Conservation (phyloP, 1,284 basidiomycete genomes). For the Wallemia mellicola region DNA sequence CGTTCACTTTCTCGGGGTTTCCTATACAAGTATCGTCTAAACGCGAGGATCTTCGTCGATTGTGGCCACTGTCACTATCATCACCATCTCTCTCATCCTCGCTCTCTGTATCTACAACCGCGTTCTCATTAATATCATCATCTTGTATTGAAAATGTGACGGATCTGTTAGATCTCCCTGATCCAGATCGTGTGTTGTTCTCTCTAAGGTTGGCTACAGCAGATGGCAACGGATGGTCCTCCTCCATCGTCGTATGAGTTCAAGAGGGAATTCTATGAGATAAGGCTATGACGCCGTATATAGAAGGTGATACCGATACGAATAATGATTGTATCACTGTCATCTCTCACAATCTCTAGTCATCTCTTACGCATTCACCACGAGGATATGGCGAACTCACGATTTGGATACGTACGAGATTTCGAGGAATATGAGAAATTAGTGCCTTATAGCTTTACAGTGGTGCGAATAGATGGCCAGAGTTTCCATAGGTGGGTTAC, state of each 20-base stretch:
- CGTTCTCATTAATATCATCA: not conserved
- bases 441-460: conserved; percentile 52
- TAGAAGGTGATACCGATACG: not conserved
- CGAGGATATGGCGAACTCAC: conserved; percentile 60
- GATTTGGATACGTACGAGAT: conserved; percentile 62
- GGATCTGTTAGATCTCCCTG: not conserved
- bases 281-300: not conserved
- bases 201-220: not conserved
- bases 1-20: not conserved
- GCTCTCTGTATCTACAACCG: not conserved
- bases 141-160: not conserved
- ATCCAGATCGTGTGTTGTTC: not conserved
- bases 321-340: not conserved
- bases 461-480: conserved; percentile 73
- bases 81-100: conserved; percentile 21
- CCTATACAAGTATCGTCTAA: not conserved
- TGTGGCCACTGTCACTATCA: conserved; percentile 17
- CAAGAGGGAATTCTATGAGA: not conserved
- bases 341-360: too few species aligned
- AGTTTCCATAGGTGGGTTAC: conserved; percentile 57
- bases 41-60: not conserved
- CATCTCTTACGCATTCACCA: too few species aligned
- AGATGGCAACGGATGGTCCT: not conserved
- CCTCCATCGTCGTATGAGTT: not conserved
- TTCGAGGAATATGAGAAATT: conserved; percentile 72